Evolutionary conservation across 108 stramenopile genomes (phyloP).

Genomic region (Fistulifera solaris): DNA sequence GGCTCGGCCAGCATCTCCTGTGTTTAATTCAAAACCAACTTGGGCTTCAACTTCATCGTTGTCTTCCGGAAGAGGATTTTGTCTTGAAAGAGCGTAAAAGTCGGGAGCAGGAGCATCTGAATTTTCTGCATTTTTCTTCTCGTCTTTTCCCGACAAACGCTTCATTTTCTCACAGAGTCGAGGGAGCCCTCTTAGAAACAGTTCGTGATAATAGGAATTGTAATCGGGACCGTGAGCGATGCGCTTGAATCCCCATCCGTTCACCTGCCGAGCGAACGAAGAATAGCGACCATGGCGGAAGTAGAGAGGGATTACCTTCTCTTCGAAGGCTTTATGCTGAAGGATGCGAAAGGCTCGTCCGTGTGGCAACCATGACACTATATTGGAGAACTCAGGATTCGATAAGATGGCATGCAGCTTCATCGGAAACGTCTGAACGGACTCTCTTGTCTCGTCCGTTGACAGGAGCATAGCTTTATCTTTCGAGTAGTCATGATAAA

Average conservation of each 20-base stretch:
- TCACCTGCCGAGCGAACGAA: conserved; percentile 33
- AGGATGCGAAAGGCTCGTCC: conserved; percentile 37
- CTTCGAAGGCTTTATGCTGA: conserved; percentile 37
- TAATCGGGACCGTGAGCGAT: conserved; percentile 34
- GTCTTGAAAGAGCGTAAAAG: conserved; percentile 20
- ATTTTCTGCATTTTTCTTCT: conserved; percentile 2
- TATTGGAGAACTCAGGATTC: conserved; percentile 34
- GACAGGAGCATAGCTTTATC: not conserved
- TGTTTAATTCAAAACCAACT: no score
- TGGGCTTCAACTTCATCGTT: no score
- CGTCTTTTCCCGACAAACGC: conserved; percentile 12
- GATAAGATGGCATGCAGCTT: conserved; percentile 47
- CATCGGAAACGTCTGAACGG: conserved; percentile 31
- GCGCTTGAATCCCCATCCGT: conserved; percentile 57
- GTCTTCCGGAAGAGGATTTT: conserved; percentile 10
- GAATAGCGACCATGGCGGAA: conserved; percentile 36
- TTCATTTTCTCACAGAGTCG: conserved; percentile 7
- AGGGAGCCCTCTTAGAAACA: conserved; percentile 14
- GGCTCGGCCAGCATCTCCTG: no score
- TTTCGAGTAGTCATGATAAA: conserved; percentile 1
- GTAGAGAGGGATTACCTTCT: conserved; percentile 34
- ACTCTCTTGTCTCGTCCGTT: not conserved
- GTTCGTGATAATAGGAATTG: conserved; percentile 41
- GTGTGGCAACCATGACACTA: conserved; percentile 52
- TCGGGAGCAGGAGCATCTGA: conserved; percentile 12